phyloP scores from a whole-genome alignment of 1,284 basidiomycete species.

The Meripilus lineatus region DNA sequence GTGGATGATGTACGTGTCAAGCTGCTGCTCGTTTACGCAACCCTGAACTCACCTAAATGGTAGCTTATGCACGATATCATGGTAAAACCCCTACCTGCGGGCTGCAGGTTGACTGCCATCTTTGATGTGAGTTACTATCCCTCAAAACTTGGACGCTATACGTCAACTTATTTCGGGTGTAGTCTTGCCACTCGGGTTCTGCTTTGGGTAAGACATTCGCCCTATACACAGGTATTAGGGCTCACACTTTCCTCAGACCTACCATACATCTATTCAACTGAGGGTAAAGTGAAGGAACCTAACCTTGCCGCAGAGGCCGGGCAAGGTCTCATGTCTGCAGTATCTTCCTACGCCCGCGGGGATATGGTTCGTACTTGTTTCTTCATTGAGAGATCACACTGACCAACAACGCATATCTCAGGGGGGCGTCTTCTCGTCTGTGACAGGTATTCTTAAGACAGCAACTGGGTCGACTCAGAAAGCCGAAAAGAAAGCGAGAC shows the following conservation, averaged over 20 bases:
- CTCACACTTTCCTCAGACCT: conserved; percentile 26
- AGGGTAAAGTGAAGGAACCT: conserved; percentile 91
- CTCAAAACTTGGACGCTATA: too few relatives aligned
- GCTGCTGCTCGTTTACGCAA: background rate
- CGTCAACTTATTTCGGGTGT: too few relatives aligned
- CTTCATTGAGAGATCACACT: background rate
- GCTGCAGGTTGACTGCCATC: conserved; percentile 85
- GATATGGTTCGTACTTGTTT: conserved; percentile 45
- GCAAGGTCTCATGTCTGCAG: conserved; percentile 65
- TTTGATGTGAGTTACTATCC: conserved; percentile 63
- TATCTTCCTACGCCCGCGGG: conserved; percentile 67
- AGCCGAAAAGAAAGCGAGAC: conserved; percentile 58
- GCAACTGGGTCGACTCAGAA: conserved; percentile 42
- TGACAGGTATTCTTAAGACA: conserved; percentile 34
- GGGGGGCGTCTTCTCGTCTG: conserved; percentile 59
- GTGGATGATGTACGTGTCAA: conserved; percentile 71
- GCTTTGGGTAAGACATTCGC: conserved; percentile 31
- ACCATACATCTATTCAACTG: conserved; percentile 71
- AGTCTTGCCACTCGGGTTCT: conserved; percentile 46
- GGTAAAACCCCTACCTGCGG: conserved; percentile 71
- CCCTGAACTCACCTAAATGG: conserved; percentile 3
- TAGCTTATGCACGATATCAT: conserved; percentile 71
- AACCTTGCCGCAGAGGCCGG: conserved; percentile 79
- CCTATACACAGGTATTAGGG: too few relatives aligned
- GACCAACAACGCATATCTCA: conserved; percentile 7